These are phyloP conservation scores for Aspergillus brunneoviolaceus DNA, from an alignment of 2,329 filamentous ascomycete genomes.

Conservation along the genomic window DNA sequence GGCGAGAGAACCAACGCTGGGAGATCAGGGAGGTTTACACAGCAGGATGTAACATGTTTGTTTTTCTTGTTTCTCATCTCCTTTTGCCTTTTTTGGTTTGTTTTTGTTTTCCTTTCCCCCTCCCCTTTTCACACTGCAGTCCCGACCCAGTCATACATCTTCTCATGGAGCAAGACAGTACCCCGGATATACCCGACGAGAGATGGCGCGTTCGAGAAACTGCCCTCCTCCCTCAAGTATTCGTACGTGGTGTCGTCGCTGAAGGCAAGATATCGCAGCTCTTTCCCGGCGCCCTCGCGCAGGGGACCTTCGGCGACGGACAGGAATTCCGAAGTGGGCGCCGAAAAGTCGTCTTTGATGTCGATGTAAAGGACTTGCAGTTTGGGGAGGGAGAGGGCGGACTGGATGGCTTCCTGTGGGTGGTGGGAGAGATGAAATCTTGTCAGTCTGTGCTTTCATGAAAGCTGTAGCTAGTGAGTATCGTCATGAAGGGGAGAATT, in stretches of 20 bases:
- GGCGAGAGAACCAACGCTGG: no score
- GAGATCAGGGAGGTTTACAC: no score
- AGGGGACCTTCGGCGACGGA: neutral
- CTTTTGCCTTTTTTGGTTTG: no score
- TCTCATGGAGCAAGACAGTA: neutral
- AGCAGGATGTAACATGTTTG: no score
- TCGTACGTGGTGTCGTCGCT: neutral
- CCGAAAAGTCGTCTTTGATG: neutral
- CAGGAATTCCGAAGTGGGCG: neutral
- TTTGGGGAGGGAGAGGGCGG: neutral
- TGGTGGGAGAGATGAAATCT: neutral
- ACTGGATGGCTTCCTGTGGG: neutral
- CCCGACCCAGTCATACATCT: neutral
- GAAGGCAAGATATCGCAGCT: neutral
- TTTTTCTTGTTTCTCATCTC: no score
- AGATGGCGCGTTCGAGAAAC: neutral
- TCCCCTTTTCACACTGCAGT: no score
- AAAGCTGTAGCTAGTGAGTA: no score
- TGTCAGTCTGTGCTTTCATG: no score
- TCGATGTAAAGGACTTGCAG: neutral
- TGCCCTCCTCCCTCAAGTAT: neutral
- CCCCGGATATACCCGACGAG: neutral
- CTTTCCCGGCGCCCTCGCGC: neutral
- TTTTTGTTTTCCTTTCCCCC: no score
- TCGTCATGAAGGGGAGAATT: no score